Evolutionary conservation across 2,329 filamentous ascomycete genomes (phyloP), one percentile per base, ranked within the genome.

Genomic region (Xylariaceae sp.): DNA sequence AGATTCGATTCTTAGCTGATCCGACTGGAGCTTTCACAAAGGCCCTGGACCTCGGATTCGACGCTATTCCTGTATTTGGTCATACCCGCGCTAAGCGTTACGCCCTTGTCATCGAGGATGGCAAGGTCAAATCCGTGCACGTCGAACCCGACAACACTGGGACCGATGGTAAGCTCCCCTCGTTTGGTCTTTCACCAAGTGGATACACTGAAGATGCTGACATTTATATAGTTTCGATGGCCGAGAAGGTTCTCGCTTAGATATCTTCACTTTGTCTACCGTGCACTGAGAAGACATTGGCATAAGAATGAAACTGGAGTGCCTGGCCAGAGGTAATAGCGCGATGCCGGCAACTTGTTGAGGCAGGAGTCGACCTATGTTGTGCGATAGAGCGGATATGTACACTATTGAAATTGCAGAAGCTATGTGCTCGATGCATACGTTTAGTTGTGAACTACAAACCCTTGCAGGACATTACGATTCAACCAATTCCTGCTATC

Each of bases 1-100:
- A 94, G 89, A 87, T 96, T 66, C 91, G 92, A 59, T 96, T 96
- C 81, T 80, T 97, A 35, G 91, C 87, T 44, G 92, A 96, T 72
- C 89, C 91, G 6, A 81, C 84, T 6, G 88, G 85, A 53, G 79
- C 83, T 55, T 96, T 97, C 75, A 94, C 90, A 61, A 87, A 91
- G 70, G 87, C 88, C 3, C 80, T 96, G 29, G 91, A 96, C 55
- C 81, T 97, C 36, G 82, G 82, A 59, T 97, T 96, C 67, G 91
- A 96, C 60, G 87, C 82, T 45, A 79, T 82, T 10, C 79, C 88
- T 49, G 84, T 96, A 71, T 94, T 97, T 66, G 93, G 93, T 36
- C 86, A 87, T 64, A 77, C 83, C 64, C 85, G 93, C 60, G 88
- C 89, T 75, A 96, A 96, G 84, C 84, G 93, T 44, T 97, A 96